These are phyloP conservation scores for Neopestalotiopsis clavispora DNA, from an alignment of 2,329 filamentous ascomycete species.

Conservation along the genomic window DNA sequence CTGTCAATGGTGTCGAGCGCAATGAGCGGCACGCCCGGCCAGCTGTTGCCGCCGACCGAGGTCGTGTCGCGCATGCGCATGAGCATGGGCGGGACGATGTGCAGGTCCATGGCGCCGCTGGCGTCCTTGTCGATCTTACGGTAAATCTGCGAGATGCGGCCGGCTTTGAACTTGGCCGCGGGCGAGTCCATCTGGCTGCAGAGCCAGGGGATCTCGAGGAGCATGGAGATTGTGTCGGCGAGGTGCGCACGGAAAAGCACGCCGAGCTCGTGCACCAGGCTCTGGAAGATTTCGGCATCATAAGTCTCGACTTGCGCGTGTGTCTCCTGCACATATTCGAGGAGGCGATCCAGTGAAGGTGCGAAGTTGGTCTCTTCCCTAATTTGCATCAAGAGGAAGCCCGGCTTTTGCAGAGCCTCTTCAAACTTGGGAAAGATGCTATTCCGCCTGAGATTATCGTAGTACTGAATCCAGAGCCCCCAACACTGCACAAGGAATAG, in stretches of 20 bases:
- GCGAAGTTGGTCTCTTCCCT: constrained; percentile 20
- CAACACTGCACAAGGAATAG: constrained; percentile 36
- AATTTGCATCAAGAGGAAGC: constrained; percentile 27
- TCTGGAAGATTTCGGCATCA: constrained; percentile 19
- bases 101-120: constrained; percentile 24
- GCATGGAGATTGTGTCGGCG: constrained; percentile 20
- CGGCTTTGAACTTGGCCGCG: constrained; percentile 15
- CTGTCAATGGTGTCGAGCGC: constrained; percentile 35
- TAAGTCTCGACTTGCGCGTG: constrained; percentile 22
- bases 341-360: constrained; percentile 17
- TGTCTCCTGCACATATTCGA: constrained; percentile 21
- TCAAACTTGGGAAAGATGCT: constrained; percentile 37
- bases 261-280: constrained; percentile 23
- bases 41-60: constrained; percentile 22
- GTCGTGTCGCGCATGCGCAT: constrained; percentile 32
- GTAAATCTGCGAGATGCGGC: constrained; percentile 27
- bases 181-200: constrained; percentile 18
- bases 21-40: constrained; percentile 35
- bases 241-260: constrained; percentile 22
- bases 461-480: constrained; percentile 34
- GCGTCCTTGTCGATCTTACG: constrained; percentile 22
- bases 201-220: constrained; percentile 21
- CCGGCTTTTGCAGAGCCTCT: constrained; percentile 26
- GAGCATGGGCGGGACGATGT: constrained; percentile 32
- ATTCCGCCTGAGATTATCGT: constrained; percentile 37